A percentile compares a stretch with the other conserved stretches of the same genome.
phyloP scores from a whole-genome alignment of 352 stramenopile genomes.

The Phytophthora pinifolia region DNA sequence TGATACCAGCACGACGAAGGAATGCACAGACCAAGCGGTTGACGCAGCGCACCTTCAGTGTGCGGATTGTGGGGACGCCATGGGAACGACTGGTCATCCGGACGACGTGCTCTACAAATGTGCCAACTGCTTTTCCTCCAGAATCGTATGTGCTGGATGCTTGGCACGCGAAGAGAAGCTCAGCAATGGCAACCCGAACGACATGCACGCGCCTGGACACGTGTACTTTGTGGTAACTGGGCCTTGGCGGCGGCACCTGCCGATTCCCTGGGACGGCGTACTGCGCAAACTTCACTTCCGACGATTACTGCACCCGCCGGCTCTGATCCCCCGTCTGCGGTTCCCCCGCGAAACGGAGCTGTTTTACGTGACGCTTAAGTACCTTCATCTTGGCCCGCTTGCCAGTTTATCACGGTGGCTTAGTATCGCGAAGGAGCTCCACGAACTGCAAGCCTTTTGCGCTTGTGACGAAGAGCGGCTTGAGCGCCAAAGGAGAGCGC shows the following conservation, averaged over 20 bases:
- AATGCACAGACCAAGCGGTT: slow-evolving; percentile 9
- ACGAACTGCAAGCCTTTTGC: slow-evolving; percentile 67
- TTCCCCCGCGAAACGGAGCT: slow-evolving; percentile 58
- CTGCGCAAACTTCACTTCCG: slow-evolving; percentile 36
- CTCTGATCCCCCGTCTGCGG: slow-evolving; percentile 54
- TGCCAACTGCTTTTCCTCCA: slow-evolving; percentile 53
- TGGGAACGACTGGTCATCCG: slow-evolving; percentile 18
- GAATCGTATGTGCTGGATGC: slow-evolving; percentile 53
- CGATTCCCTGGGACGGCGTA: slow-evolving; percentile 14
- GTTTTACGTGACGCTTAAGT: slow-evolving; percentile 66
- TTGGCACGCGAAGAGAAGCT: slow-evolving; percentile 49
- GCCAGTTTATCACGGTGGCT: slow-evolving; percentile 55
- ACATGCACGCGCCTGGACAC: slow-evolving; percentile 60
- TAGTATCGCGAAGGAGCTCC: slow-evolving; percentile 53
- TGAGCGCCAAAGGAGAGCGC: slow-evolving; percentile 20
- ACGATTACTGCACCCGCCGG: slow-evolving; percentile 48
- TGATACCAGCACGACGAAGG: slow-evolving; percentile 1
- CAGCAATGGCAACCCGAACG: slow-evolving; percentile 43
- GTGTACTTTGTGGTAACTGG: slow-evolving; percentile 64
- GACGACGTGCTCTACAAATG: slow-evolving; percentile 62
- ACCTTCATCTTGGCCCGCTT: slow-evolving; percentile 67
- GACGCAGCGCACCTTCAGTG: slow-evolving; percentile 18
- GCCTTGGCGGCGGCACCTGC: slow-evolving; percentile 41
- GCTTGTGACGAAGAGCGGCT: slow-evolving; percentile 57
- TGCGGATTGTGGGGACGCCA: slow-evolving; percentile 29